Conservation (phyloP, 192 early-diverging fungal genomes). For the Backusella sp. region DNA sequence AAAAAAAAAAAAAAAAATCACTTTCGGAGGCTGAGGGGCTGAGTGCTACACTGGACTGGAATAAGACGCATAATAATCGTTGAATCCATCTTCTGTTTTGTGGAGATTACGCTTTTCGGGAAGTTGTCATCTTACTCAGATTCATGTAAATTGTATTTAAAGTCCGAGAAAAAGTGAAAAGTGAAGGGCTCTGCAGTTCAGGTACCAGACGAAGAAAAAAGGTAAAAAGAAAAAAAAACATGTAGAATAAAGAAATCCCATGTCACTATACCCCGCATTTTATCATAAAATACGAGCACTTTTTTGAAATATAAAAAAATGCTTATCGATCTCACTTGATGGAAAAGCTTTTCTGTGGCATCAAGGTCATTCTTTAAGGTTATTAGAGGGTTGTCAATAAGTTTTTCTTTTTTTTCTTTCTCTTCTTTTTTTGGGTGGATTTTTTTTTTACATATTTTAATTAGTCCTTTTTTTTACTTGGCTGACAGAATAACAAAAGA, state of each 20-base stretch:
- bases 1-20: neutral
- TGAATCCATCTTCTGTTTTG: neutral
- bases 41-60: neutral
- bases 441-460: constrained; percentile 10
- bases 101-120: neutral
- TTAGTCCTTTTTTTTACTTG: constrained; percentile 9
- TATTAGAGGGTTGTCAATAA: neutral
- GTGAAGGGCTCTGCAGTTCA: neutral
- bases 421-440: neutral
- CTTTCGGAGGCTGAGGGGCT: constrained; percentile 2
- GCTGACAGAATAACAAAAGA: constrained; percentile 1
- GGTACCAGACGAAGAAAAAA: neutral
- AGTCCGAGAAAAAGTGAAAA: constrained; percentile 5
- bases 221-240: neutral
- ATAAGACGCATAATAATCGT: constrained; percentile 4
- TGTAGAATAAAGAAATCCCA: neutral
- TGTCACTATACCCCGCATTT: constrained; percentile 3
- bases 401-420: neutral
- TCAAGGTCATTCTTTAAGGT: neutral
- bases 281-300: neutral
- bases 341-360: neutral
- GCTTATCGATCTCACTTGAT: constrained; percentile 1
- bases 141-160: neutral
- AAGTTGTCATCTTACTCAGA: constrained; percentile 2
- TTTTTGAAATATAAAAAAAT: neutral